Base-by-base conservation (phyloP, 768 basidiomycete genomes). In the Rhizopogon roseolus region DNA sequence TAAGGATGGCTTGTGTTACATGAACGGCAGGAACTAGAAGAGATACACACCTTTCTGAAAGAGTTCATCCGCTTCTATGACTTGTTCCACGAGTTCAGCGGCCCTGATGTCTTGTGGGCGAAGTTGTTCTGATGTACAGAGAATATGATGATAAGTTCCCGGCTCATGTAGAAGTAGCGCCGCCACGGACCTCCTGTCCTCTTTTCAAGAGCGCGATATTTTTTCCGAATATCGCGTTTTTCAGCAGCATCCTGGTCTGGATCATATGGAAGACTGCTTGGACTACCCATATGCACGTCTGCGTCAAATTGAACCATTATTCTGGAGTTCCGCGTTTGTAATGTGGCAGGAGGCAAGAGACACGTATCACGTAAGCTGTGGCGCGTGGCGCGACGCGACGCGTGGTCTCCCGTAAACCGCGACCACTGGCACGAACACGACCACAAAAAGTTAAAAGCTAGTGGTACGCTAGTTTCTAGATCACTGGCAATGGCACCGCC, bases 191-290 rank as follows among this genome's bases (percentile, higher is more conserved):
- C 85, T 74, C 86, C 85, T 28, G 86, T 77, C 50, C 73, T 73
- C 58, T 78, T 81, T 43, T 84, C 78, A 54, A 91, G 70, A 14
- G 76, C 70, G 55, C 93, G 84, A 63, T 93, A 94, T 58, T 81
- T 74, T 64, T 84, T 84, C 41, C 92, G 78, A 6, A 93, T 72
- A 39, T 76, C 76, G 58, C 92, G 84, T 67, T 88, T 86, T 65
- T 89, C 86, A 57, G 88, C 85, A 5, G 85, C 82, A 72, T 93
- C 80, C 65, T 93, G 91, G 66, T 93, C 88, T 9, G 90, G 90
- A 64, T 93, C 88, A 63, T 90, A 93, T 11, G 77, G 72, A 16
- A 79, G 68, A 48, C 72, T 74, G 63, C 50, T 38, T 13, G 52
- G n/a, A 39, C 37, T 27, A 7, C 58, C 61, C 45, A 54, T 53